Base-by-base conservation (phyloP, 208 protist species). In the Trichomonas gallinae region DNA sequence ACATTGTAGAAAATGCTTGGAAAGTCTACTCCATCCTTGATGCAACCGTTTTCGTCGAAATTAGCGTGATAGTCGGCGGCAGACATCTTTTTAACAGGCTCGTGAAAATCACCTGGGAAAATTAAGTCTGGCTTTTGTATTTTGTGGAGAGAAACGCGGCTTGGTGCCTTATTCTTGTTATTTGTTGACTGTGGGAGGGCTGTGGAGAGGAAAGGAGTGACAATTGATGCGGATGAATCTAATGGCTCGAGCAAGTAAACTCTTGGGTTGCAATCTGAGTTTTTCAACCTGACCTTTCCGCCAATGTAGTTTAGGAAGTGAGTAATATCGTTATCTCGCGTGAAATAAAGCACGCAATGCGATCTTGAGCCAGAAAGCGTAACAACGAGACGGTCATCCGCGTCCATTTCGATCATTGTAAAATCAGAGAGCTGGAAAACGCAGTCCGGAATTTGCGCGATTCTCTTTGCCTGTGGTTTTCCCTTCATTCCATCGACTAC, bases 331-430 rank as follows among this genome's bases (percentile, higher is more conserved):
- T 93, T 34, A 44, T 93, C 87, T 3, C 87, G 40, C 8, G 87
- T 93, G 87, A 93, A 93, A 58, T 93, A 93, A 34, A 93, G 46
- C 36, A 93, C 87, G n/a, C 87, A 93, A 93, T 93, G 87, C 8
- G 87, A 93, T 93, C 87, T 48, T 6, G 87, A 93, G 10, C 87
- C 87, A 51, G 87, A 93, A 51, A 93, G 44, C 38, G 87, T 93
- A 0, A 93, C 87, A 38, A 93, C 44, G n/a, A 93, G 45, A 38
- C 87, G 87, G 36, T 93, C 87, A 21, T 93, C n/a, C 11, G 40
- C 13, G 31, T 93, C 87, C 87, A 93, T 93, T 31, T 93, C 87
- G 44, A 93, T 93, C 87, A 93, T 93, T 93, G 87, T 93, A 58
- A 93, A 93, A 51, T 93, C 87, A 17, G 44, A 51, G 2, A 93